A percentile compares a stretch with the other conserved stretches of the same genome.
Conservation (phyloP, 805 yeast species). For the Candida succiphila region DNA sequence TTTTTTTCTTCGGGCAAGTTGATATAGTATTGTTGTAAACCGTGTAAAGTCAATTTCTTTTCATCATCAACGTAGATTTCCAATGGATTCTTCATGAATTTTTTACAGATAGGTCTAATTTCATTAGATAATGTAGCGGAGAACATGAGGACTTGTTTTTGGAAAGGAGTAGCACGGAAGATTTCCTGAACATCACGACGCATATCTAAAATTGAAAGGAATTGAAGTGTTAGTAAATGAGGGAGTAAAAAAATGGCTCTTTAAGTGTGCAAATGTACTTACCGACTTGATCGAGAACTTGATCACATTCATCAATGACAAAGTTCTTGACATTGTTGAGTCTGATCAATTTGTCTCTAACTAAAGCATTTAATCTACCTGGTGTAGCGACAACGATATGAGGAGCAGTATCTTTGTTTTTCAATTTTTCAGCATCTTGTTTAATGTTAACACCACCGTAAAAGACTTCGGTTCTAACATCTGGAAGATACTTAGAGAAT, state of each 20-base stretch:
- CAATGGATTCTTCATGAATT: conserved; percentile 95
- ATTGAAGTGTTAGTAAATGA: conserved; percentile 1
- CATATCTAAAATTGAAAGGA: conserved; percentile 54
- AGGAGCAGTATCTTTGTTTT: conserved; percentile 89
- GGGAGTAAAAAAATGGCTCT: not conserved
- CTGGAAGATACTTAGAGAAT: conserved; percentile 97
- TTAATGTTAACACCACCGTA: conserved; percentile 90
- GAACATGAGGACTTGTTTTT: conserved; percentile 99
- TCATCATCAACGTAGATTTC: conserved; percentile 98
- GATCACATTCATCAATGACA: conserved; percentile 97
- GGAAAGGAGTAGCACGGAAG: conserved; percentile 95
- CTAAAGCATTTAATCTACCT: conserved; percentile 92
- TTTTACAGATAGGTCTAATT: conserved; percentile 93
- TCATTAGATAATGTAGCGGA: conserved; percentile 93
- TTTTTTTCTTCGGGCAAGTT: conserved; percentile 86
- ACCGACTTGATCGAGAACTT: conserved; percentile 65
- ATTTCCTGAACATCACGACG: conserved; percentile 98
- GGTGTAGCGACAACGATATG: conserved; percentile 98
- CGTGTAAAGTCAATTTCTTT: conserved; percentile 93
- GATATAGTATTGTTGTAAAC: conserved; percentile 92
- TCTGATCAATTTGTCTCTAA: conserved; percentile 82
- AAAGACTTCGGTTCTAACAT: conserved; percentile 91
- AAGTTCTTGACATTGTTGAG: conserved; percentile 86
- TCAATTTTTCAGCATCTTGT: conserved; percentile 78
- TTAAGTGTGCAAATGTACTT: conserved; percentile 6